These are phyloP conservation scores for Phlebiopsis gigantea DNA, from an alignment of 768 basidiomycete species.

Conservation along the genomic window DNA sequence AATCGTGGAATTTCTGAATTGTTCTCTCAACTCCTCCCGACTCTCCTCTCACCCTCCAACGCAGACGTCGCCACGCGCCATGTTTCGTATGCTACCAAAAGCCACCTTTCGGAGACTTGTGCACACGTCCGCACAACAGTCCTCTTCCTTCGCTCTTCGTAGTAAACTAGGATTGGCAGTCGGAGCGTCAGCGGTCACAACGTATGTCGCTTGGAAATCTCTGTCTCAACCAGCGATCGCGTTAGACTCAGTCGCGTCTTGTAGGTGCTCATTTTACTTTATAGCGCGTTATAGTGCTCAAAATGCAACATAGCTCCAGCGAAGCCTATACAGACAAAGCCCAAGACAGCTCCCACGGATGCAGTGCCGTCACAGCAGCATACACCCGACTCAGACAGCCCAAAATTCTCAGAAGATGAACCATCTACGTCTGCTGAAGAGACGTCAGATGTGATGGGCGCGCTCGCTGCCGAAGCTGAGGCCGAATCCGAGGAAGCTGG, in stretches of 20 bases:
- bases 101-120: slow-evolving; percentile 47
- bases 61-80: slow-evolving; percentile 25
- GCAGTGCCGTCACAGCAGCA: not conserved
- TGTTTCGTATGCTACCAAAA: slow-evolving; percentile 53
- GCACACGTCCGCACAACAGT: slow-evolving; percentile 35
- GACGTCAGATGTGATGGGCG: slow-evolving; percentile 3
- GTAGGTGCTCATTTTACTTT: not conserved
- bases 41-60: not conserved
- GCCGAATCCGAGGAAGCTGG: slow-evolving; percentile 21
- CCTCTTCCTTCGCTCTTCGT: slow-evolving; percentile 14
- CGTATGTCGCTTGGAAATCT: slow-evolving; percentile 30
- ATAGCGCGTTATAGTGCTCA: not conserved
- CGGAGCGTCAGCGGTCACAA: slow-evolving; percentile 27
- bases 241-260: slow-evolving; percentile 19
- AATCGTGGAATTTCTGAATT: not conserved
- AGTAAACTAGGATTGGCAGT: slow-evolving; percentile 19
- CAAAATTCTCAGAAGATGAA: not conserved
- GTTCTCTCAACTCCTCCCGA: not conserved
- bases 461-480: slow-evolving; percentile 17
- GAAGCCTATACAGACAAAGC: slow-evolving; percentile 4
- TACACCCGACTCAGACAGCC: not conserved
- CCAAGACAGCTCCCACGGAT: not conserved
- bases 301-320: not conserved
- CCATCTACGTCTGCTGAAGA: not conserved
- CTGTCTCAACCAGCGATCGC: slow-evolving; percentile 16